These are phyloP conservation scores for Termitomyces sp. DNA, from an alignment of 768 basidiomycete species.

Conservation along the genomic window DNA sequence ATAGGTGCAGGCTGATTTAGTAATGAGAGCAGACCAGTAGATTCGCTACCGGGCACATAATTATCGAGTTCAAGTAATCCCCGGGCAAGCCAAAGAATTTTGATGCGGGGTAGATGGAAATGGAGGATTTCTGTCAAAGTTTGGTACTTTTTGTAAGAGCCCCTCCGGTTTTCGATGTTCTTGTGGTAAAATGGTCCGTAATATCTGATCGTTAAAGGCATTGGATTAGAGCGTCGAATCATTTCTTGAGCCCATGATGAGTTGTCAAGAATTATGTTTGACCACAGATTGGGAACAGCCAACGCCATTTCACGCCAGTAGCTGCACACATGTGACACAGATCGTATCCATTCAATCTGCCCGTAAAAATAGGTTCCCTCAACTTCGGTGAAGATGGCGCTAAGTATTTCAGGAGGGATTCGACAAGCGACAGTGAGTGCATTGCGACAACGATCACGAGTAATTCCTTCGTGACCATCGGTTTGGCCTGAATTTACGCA, in stretches of 20 bases:
- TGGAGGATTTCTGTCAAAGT: background rate
- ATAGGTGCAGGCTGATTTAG: background rate
- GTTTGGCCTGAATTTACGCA: background rate
- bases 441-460: background rate
- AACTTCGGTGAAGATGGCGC: background rate
- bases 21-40: background rate
- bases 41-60: too few relatives aligned
- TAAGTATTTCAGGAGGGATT: background rate
- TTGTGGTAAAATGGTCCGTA: background rate
- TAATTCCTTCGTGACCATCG: background rate
- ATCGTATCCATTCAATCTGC: background rate
- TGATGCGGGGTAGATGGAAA: background rate
- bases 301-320: background rate
- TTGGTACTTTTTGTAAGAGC: too few relatives aligned
- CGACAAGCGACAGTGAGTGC: background rate
- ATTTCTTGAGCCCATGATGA: background rate
- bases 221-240: background rate
- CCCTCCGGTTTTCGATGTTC: too few relatives aligned
- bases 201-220: background rate
- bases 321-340: background rate
- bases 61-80: too few relatives aligned
- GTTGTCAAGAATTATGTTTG: background rate
- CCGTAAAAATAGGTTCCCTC: too few relatives aligned
- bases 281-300: background rate
- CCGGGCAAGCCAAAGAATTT: background rate